A percentile compares a stretch with the other conserved stretches of the same genome.
phyloP scores from a whole-genome alignment of 805 yeast genomes.

The Ogataea pignaliae region DNA sequence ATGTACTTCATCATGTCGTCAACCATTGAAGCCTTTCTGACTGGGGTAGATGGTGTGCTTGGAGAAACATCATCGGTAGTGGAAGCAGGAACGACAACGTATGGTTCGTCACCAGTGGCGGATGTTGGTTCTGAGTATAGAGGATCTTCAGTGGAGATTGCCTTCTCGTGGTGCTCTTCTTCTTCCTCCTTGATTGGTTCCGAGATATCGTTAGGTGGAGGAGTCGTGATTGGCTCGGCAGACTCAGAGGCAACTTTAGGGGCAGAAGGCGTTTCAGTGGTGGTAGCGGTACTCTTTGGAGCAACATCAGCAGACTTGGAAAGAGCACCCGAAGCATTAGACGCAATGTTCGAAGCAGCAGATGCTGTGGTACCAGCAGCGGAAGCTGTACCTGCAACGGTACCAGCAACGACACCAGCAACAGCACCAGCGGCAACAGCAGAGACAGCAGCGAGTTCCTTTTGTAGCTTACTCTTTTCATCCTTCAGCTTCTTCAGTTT shows the following conservation, averaged over 20 bases:
- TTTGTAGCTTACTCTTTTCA: slow-evolving; percentile 33
- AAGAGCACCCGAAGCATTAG: slow-evolving; percentile 20
- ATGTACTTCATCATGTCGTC: slow-evolving; percentile 27
- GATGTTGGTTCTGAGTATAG: slow-evolving; percentile 7
- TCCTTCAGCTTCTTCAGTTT: slow-evolving; percentile 22
- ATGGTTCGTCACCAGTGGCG: background rate
- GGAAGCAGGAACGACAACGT: slow-evolving; percentile 4
- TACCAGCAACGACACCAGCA: slow-evolving; percentile 15
- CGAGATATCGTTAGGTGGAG: slow-evolving; percentile 21
- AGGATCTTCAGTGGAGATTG: slow-evolving; percentile 13
- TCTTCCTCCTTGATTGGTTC: slow-evolving; percentile 30
- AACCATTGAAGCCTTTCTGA: slow-evolving; percentile 28
- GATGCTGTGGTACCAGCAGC: slow-evolving; percentile 21
- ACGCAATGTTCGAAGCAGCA: slow-evolving; percentile 9
- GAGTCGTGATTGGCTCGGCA: slow-evolving; percentile 12
- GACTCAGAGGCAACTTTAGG: slow-evolving; percentile 13
- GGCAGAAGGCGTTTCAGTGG: slow-evolving; percentile 3
- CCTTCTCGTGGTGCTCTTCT: slow-evolving; percentile 7
- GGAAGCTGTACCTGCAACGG: slow-evolving; percentile 18
- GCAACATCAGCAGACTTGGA: slow-evolving; percentile 27
- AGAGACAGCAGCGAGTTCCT: slow-evolving; percentile 36
- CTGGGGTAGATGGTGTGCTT: slow-evolving; percentile 6
- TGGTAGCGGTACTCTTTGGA: slow-evolving; percentile 18
- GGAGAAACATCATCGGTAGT: slow-evolving; percentile 6
- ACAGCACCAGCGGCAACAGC: slow-evolving; percentile 29